Conservation (phyloP, 345 rosid genomes). For the Leavenworthia alabamica region DNA sequence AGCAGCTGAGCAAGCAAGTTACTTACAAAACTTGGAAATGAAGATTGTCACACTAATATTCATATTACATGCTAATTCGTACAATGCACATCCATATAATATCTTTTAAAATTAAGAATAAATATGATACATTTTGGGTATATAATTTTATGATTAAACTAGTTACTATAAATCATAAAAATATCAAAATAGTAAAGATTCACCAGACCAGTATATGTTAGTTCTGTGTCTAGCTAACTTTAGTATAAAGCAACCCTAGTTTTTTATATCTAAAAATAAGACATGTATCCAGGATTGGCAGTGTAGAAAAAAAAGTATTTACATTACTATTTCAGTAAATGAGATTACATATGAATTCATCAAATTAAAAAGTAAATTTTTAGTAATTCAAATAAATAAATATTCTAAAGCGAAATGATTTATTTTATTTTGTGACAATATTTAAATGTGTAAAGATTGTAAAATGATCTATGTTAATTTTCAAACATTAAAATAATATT, state of each 20-base stretch:
- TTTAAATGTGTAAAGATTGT: background rate
- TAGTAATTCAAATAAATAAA: background rate
- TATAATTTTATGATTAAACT: background rate
- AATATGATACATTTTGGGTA: background rate
- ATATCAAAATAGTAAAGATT: background rate
- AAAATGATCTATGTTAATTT: background rate
- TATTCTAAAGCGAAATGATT: background rate
- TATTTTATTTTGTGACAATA: background rate
- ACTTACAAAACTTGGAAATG: slow-evolving; percentile 5
- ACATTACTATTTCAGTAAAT: background rate
- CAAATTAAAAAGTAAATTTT: background rate
- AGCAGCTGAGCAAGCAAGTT: slow-evolving; percentile 10
- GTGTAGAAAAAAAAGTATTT: background rate
- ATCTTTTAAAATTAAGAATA: background rate
- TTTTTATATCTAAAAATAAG: background rate
- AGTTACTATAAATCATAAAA: background rate
- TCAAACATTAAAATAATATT: background rate
- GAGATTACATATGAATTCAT: background rate
- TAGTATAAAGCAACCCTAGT: background rate
- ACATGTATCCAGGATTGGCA: background rate
- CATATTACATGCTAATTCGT: background rate
- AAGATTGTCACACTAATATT: background rate
- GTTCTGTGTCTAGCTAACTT: background rate
- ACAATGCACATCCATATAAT: background rate
- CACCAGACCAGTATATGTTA: background rate